Base-by-base conservation (phyloP, 2,329 filamentous ascomycete species). In the Cercospora canescens region DNA sequence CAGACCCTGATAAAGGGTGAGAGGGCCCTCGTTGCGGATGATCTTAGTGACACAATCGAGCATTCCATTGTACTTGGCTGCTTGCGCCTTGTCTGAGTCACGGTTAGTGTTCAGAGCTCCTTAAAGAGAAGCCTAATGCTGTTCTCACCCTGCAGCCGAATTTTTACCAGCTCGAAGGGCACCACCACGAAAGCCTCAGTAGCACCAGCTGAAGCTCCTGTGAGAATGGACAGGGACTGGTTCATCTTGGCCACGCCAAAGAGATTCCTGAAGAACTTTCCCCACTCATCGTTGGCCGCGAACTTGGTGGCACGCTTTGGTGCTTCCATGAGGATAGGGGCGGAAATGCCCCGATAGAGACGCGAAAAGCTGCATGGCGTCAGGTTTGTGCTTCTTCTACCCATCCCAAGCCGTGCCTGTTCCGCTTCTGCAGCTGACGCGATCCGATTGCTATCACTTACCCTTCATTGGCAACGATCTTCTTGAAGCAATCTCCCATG, bases 211-310 rank as follows among this genome's bases (percentile, higher is more conserved):
- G 93, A 92, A 35, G 95, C 95, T 74, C 95, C 95, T 4, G 95
- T 99, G 60, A 99, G 87, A 71, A 97, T 88, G 26, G 95, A 96
- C 66, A 99, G 88, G 1, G 88, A 87, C 82, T 99, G 95, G 77
- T 87, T 98, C 89, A 96, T 95, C 83, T 97, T 92, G 64, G 88
- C 81, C 63, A 91, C 85, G 71, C 92, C 93, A 78, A 99, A 98
- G 59, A 91, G 79, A 73, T 91, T 90, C 78, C 93, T 91, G 85
- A 96, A 99, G 81, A 97, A 87, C 81, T 93, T 89, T 75, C 95
- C 95, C 95, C 95, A 99, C 79, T 94, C 92, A 79, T 99, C 95
- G 82, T 99, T 99, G 82, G 95, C 95, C 55, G 95, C 94, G 81
- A 99, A 99, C 82, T 99, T 99, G 84, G 93, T 98, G 50, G 94